Percentiles rank a stretch among this genome's conserved stretches.
phyloP scores from a whole-genome alignment of 108 stramenopile genomes.

The Cyclotella sp. region DNA sequence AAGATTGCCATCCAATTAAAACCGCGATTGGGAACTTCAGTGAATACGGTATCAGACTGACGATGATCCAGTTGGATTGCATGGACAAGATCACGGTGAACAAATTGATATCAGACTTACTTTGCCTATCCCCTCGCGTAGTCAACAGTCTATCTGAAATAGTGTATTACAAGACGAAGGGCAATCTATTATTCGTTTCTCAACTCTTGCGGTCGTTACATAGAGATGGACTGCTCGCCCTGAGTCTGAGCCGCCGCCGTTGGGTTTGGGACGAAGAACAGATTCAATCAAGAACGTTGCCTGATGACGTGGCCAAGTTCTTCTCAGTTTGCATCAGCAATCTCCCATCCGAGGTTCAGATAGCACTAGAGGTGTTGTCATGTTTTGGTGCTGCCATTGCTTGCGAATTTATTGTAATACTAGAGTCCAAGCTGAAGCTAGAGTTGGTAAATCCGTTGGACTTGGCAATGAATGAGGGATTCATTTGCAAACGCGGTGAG shows the following conservation, averaged over 20 bases:
- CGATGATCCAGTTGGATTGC: conserved; percentile 4
- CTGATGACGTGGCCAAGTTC: conserved; percentile 19
- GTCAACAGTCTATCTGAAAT: conserved; percentile 12
- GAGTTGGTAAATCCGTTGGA: neutral
- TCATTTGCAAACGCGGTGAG: conserved; percentile 14
- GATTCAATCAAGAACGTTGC: conserved; percentile 14
- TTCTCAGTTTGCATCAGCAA: conserved; percentile 13
- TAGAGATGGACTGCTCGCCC: conserved; percentile 9
- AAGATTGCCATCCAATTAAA: conserved; percentile 1
- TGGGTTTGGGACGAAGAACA: conserved; percentile 28
- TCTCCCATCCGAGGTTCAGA: conserved; percentile 9
- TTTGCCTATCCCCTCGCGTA: conserved; percentile 21
- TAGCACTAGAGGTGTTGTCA: conserved; percentile 8
- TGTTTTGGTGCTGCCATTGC: conserved; percentile 18
- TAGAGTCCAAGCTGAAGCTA: conserved; percentile 10
- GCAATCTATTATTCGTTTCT: conserved; percentile 22
- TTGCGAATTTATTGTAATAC: conserved; percentile 2
- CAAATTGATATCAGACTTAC: conserved; percentile 22
- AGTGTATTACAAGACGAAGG: conserved; percentile 32
- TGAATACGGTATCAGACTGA: neutral
- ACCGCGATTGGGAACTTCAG: neutral
- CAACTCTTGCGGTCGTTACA: conserved; percentile 18
- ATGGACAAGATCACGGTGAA: conserved; percentile 24
- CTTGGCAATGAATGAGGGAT: conserved; percentile 16
- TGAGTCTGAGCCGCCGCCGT: conserved; percentile 6